Percentiles rank a stretch among this genome's conserved stretches.
Evolutionary conservation across 768 basidiomycete genomes (phyloP).

Genomic region (Panaeolus cyanescens): DNA sequence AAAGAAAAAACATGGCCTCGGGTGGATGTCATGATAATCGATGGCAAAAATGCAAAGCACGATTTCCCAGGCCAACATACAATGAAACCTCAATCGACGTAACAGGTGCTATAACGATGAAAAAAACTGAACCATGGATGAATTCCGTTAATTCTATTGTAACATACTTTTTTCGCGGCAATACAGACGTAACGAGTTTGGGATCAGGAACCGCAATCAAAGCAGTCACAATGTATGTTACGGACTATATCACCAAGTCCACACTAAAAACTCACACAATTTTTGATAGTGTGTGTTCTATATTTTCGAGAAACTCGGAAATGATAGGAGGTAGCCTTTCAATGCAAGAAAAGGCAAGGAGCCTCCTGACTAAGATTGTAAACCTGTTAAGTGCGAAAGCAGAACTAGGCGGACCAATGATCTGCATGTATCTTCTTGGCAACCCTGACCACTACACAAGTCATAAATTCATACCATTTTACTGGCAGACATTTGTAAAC

Average conservation of each 20-base stretch:
- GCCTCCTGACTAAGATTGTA: slow-evolving; percentile 35
- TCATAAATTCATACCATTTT: slow-evolving; percentile 32
- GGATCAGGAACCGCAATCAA: slow-evolving; percentile 42
- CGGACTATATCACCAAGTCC: slow-evolving; percentile 46
- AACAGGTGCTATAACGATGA: slow-evolving; percentile 26
- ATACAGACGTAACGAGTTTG: slow-evolving; percentile 39
- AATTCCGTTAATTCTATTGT: slow-evolving; percentile 31
- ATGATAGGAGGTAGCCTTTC: slow-evolving; percentile 15
- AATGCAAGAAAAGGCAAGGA: slow-evolving; percentile 23
- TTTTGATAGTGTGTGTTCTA: slow-evolving; percentile 30
- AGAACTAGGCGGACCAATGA: slow-evolving; percentile 40
- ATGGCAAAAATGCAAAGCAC: slow-evolving; percentile 29
- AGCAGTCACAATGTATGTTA: slow-evolving; percentile 36
- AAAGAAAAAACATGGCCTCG: neutral
- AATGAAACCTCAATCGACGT: slow-evolving; percentile 23
- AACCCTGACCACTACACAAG: slow-evolving; percentile 41
- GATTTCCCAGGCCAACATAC: slow-evolving; percentile 32
- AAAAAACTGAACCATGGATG: slow-evolving; percentile 34
- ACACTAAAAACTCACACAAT: slow-evolving; percentile 38
- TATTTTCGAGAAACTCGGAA: slow-evolving; percentile 26
- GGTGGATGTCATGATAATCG: slow-evolving; percentile 28
- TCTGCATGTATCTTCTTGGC: slow-evolving; percentile 31
- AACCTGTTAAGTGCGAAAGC: slow-evolving; percentile 34
- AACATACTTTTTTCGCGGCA: slow-evolving; percentile 28
- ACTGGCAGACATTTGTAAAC: slow-evolving; percentile 31